These are phyloP conservation scores for Dactylonectria macrodidyma DNA, from an alignment of 2,329 filamentous ascomycete species.

Conservation along the genomic window DNA sequence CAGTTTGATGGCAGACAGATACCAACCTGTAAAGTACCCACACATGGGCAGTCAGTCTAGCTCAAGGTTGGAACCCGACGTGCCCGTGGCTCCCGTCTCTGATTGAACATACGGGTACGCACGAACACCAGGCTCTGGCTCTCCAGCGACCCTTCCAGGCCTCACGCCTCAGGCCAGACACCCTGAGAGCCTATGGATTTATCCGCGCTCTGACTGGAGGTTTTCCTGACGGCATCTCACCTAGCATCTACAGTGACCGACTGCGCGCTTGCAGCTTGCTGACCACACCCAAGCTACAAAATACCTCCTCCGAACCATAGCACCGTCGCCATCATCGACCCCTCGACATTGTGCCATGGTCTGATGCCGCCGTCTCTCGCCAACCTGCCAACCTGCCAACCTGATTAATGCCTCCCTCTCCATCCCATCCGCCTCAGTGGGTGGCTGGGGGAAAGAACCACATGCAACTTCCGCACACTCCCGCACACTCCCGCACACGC, in stretches of 20 bases:
- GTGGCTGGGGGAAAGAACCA: constrained; percentile 42
- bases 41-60: background rate
- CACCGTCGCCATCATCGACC: constrained; percentile 33
- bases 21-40: constrained; percentile 21
- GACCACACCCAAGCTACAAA: constrained; percentile 25
- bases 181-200: background rate
- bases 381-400: constrained; percentile 32
- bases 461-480: constrained; percentile 41
- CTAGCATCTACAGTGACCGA: background rate
- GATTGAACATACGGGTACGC: constrained; percentile 15
- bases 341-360: constrained; percentile 34
- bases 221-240: constrained; percentile 5
- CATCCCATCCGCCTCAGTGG: constrained; percentile 37
- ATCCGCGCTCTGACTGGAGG: constrained; percentile 7
- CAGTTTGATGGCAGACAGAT: constrained; percentile 16
- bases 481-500: constrained; percentile 44
- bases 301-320: constrained; percentile 14
- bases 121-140: constrained; percentile 3
- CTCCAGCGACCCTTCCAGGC: background rate
- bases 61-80: background rate
- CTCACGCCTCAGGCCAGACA: constrained; percentile 11
- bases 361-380: constrained; percentile 41
- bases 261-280: constrained; percentile 18
- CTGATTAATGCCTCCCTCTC: constrained; percentile 28
- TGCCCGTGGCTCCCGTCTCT: background rate